Evolutionary conservation across 2,329 filamentous ascomycete species (phyloP), one percentile per base, ranked within the genome.

Genomic region (Trichoderma polysporum): DNA sequence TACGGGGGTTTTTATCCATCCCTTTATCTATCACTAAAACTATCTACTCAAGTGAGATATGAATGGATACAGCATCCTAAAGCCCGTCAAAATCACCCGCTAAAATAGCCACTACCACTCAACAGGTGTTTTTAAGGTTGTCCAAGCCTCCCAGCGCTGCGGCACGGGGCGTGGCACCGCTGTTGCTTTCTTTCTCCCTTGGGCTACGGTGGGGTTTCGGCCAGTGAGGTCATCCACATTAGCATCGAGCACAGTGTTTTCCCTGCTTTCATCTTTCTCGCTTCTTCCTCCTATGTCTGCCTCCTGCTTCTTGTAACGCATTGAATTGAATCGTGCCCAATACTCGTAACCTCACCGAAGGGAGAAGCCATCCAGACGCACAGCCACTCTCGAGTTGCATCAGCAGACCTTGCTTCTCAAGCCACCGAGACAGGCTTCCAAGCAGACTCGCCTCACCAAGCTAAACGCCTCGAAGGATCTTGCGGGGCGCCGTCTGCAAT

Each of bases 81-180:
- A 17, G 41, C 41, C 41, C 41, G n/a, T 3, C 8, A 17, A n/a
- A 45, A 19, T 45, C 41, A 15, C n/a, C 22, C 41, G 19, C 41
- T 45, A 45, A 22, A 45, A 22, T 19, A 22, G 5, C 41, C 41
- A 19, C 41, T 45, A 45, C 41, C 9, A 19, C 41, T n/a, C 41
- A 45, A 50, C 25, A 39, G n/a, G 4, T 47, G 15, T 15, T 41
- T 56, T 56, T 49, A 49, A 56, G 50, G 50, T 65, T 31, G 52
- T 22, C 61, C 52, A 49, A 65, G 61, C 61, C 61, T 65, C 61
- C 52, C 52, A 65, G 61, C 52, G 61, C 47, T 65, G 39, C 52
- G 61, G 61, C 61, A 47, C 61, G 59, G 35, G 57, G 59, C 59
- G 49, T 53, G 49, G 35, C 59, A 63, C 59, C 59, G 59, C 37